Evolutionary conservation across 306 rosid genomes (phyloP), one percentile per base, ranked within the genome.

Genomic region (Abrus precatorius): DNA sequence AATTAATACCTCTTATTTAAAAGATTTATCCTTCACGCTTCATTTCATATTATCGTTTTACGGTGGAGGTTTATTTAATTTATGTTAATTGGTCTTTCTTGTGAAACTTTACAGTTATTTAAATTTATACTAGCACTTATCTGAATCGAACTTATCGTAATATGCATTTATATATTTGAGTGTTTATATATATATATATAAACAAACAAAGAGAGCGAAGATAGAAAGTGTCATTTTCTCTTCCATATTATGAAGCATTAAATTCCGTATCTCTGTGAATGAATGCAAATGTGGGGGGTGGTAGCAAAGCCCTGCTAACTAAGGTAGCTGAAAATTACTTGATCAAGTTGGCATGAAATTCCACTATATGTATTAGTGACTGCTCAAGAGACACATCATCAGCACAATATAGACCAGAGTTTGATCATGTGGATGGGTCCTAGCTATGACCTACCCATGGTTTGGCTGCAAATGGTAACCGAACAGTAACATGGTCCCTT

Each of bases 211-310:
- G 3, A 56, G 14, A 9, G 44, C 3, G 4, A 48, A 79, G 80
- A 63, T 76, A 14, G 64, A 69, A 76, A 84, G 13, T 6, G 76
- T 75, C 71, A 10, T 29, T 80, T 75, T 80, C 65, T 69, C 4
- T 30, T 69, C 28, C 27, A 38, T 0, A 56, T 6, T 45, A 72
- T 55, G 40, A 61, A 34, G 84, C 85, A 80, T 53, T 84, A 76
- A 80, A 80, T 70, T 70, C 29, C 85, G 59, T 75, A 80, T 80
- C 85, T 80, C 52, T 45, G 87, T 80, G 82, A 80, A 45, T 69
- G 80, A 84, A 84, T 69, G 48, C 60, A 54, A 59, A 69, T 49
- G 54, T 74, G 68, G 55, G 68, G 36, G 44, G 52, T 50, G 50
- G 33, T n/a, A 5, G 55, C 29, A 20, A 5, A 34, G 54, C 49